phyloP scores from a whole-genome alignment of 2,329 filamentous ascomycete genomes.

The Colletotrichum sp. region DNA sequence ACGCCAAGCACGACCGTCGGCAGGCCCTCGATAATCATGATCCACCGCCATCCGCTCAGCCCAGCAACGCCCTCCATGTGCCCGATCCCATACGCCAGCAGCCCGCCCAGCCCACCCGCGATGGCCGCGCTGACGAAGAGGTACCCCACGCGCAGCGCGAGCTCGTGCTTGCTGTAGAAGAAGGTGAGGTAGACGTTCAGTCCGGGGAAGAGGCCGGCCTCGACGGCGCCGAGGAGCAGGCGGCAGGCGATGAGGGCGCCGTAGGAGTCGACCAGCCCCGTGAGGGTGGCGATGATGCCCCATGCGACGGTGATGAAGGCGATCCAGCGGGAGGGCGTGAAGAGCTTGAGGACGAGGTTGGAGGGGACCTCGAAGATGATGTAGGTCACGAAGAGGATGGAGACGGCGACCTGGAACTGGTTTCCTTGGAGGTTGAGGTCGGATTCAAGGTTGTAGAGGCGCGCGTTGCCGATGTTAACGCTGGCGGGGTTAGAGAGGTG shows the following conservation, averaged over 20 bases:
- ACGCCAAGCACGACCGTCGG: conserved; percentile 57
- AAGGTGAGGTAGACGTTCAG: conserved; percentile 74
- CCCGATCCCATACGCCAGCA: conserved; percentile 76
- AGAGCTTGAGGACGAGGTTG: conserved; percentile 68
- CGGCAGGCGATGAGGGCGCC: conserved; percentile 71
- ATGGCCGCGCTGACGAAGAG: conserved; percentile 75
- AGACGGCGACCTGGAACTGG: conserved; percentile 75
- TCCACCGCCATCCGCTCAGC: conserved; percentile 73
- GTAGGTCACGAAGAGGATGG: conserved; percentile 72
- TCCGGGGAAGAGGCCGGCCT: conserved; percentile 74
- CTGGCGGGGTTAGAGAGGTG: neutral
- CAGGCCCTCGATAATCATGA: conserved; percentile 64
- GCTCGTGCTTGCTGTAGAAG: conserved; percentile 77
- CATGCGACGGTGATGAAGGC: conserved; percentile 68
- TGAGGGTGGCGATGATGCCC: conserved; percentile 73
- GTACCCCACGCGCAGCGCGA: conserved; percentile 75
- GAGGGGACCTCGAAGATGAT: conserved; percentile 67
- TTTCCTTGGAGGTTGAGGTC: conserved; percentile 66
- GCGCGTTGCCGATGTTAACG: conserved; percentile 65
- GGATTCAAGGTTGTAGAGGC: conserved; percentile 68
- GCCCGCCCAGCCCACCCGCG: conserved; percentile 74
- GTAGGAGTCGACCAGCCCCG: conserved; percentile 71
- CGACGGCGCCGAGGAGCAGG: conserved; percentile 70
- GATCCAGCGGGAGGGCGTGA: conserved; percentile 68
- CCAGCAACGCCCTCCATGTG: conserved; percentile 73